Percentiles rank a stretch among this genome's conserved stretches.
Conservation (phyloP, 768 basidiomycete species). For the Polyporus arcularius region DNA sequence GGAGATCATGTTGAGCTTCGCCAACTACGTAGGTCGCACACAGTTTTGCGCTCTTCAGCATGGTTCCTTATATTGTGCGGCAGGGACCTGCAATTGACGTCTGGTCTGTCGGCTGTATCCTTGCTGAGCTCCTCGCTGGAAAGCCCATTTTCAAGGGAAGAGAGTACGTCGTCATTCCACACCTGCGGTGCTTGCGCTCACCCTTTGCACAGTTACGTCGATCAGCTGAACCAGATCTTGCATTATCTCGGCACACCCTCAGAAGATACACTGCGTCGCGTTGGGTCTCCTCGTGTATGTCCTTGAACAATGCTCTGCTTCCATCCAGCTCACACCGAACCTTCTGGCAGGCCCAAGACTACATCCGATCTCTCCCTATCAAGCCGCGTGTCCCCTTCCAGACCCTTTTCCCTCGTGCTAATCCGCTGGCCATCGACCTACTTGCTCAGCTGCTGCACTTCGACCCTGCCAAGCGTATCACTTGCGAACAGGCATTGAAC, state of each 20-base stretch:
- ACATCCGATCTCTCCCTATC: constrained; percentile 97
- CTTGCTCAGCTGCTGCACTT: constrained; percentile 91
- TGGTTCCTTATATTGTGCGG: neutral
- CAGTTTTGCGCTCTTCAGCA: neutral
- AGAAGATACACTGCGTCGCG: constrained; percentile 93
- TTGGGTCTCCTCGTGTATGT: constrained; percentile 90
- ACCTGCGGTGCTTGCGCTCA: constrained; percentile 10
- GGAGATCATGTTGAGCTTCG: constrained; percentile 98
- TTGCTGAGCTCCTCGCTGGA: constrained; percentile 89
- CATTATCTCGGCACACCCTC: constrained; percentile 98
- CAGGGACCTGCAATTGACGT: constrained; percentile 92
- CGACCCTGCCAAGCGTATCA: constrained; percentile 94
- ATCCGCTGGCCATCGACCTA: constrained; percentile 91
- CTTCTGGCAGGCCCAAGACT: constrained; percentile 82
- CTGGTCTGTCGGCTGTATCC: constrained; percentile 95
- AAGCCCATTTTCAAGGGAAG: constrained; percentile 97
- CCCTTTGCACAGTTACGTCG: constrained; percentile 73
- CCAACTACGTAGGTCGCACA: constrained; percentile 75
- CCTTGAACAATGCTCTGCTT: neutral
- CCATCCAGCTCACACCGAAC: neutral
- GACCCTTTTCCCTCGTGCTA: constrained; percentile 90
- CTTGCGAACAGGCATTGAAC: constrained; percentile 91
- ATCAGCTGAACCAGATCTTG: constrained; percentile 96
- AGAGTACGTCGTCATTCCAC: constrained; percentile 61
- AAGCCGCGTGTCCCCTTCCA: constrained; percentile 93